Percentiles rank a stretch among this genome's conserved stretches.
Conservation (phyloP, 805 yeast genomes). For the Vanderwaltozyma yarrowii region DNA sequence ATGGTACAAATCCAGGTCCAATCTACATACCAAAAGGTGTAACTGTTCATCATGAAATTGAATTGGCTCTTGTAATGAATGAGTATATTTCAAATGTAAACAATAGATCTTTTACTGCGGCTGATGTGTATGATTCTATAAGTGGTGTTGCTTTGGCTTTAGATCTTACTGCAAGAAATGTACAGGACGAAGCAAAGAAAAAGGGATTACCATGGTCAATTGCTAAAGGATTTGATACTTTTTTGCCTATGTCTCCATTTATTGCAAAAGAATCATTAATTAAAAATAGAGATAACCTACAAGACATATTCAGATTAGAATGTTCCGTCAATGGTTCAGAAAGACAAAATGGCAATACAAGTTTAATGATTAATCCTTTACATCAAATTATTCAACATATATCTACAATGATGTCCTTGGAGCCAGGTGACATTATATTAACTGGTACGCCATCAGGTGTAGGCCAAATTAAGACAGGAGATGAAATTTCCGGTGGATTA, state of each 20-base stretch:
- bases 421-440: slow-evolving; percentile 81
- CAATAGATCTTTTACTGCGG: slow-evolving; percentile 42
- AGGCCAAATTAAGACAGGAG: slow-evolving; percentile 77
- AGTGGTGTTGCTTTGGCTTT: slow-evolving; percentile 84
- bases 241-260: slow-evolving; percentile 72
- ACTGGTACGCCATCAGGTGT: slow-evolving; percentile 99
- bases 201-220: slow-evolving; percentile 96
- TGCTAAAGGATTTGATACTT: slow-evolving; percentile 95
- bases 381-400: slow-evolving; percentile 70
- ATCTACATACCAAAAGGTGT: slow-evolving; percentile 75
- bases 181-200: slow-evolving; percentile 87
- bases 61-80: slow-evolving; percentile 69
- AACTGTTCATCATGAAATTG: slow-evolving; percentile 85
- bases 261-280: slow-evolving; percentile 57
- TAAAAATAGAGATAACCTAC: slow-evolving; percentile 45
- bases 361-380: slow-evolving; percentile 80
- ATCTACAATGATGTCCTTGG: slow-evolving; percentile 83
- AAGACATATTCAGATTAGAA: slow-evolving; percentile 21
- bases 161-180: slow-evolving; percentile 92
- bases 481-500: slow-evolving; percentile 55
- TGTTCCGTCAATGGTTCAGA: slow-evolving; percentile 52
- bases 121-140: slow-evolving; percentile 68
- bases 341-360: slow-evolving; percentile 66
- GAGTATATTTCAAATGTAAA: slow-evolving; percentile 52
- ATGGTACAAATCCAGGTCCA: slow-evolving; percentile 48